Evolutionary conservation across 345 rosid species (phyloP), one percentile per base, ranked within the genome.

Genomic region (Bruguiera gymnorhiza): DNA sequence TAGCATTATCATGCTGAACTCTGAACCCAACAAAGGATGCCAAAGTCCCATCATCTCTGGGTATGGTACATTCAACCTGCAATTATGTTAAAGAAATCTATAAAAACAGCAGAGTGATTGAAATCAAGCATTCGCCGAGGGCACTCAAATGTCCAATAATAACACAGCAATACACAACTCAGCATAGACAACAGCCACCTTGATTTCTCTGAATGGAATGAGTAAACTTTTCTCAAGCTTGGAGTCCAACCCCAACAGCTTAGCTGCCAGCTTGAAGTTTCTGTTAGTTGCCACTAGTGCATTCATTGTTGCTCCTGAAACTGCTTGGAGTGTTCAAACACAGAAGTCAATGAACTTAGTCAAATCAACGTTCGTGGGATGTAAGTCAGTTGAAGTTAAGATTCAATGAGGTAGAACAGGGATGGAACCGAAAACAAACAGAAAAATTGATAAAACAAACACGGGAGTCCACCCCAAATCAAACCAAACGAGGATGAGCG

Each of bases 201-300:
- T 95, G 75, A 95, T 95, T 75, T 95, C 98, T 77, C 99, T 84
- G 79, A 92, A 95, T 5, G 99, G 99, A 75, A 95, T 95, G 70
- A 95, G 94, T 68, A 95, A 79, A 80, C 97, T 86, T 73, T 77
- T 92, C 88, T 92, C 98, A 39, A 95, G 98, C 87, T 89, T 95
- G 36, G 99, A 92, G 84, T 95, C 99, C 73, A 95, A 75, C 51
- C 97, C 88, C 79, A 95, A 79, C 78, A 92, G 98, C 87, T 86
- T 79, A 52, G 97, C 81, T 62, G 99, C 99, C 3, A 80, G 85
- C 85, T 81, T 92, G 72, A 95, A 95, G 84, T 95, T 95, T 73
- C 99, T 86, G 85, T 90, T 92, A 30, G 99, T 95, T 56, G 99
- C 99, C 34, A 77, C 97, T 80, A 95, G 74, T 13, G 99, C 99